Evolutionary conservation across 164 flowering plant species (phyloP).

Genomic region (Dillenia turbinata): DNA sequence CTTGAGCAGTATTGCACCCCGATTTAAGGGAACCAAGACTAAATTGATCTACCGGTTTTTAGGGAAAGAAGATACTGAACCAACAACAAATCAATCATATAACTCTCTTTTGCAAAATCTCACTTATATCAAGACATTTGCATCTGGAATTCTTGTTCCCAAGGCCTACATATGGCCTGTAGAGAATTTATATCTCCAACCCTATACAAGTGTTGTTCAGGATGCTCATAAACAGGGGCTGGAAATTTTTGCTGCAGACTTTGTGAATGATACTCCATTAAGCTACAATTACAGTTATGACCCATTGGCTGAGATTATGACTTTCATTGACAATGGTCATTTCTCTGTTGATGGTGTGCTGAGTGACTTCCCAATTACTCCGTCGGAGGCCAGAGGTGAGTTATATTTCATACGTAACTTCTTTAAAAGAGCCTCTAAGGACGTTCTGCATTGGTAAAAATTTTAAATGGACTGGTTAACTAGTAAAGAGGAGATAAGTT

Average conservation of each 20-base stretch:
- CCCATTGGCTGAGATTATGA: slow-evolving; percentile 64
- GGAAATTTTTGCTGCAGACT: slow-evolving; percentile 73
- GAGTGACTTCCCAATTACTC: slow-evolving; percentile 76
- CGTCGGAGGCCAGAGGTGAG: slow-evolving; percentile 69
- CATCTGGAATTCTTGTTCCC: slow-evolving; percentile 85
- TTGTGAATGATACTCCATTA: slow-evolving; percentile 57
- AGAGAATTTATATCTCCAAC: slow-evolving; percentile 31
- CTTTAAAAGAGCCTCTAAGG: too few relatives aligned
- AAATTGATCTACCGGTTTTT: slow-evolving; percentile 69
- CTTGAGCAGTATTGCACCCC: slow-evolving; percentile 36
- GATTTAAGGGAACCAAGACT: slow-evolving; percentile 38
- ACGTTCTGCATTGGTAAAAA: too few relatives aligned
- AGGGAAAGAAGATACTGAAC: slow-evolving; percentile 38
- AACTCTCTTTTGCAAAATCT: slow-evolving; percentile 69
- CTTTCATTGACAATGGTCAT: slow-evolving; percentile 64
- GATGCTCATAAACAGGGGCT: slow-evolving; percentile 83
- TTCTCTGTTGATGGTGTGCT: slow-evolving; percentile 92
- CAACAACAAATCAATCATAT: slow-evolving; percentile 76
- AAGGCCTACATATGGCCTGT: slow-evolving; percentile 87
- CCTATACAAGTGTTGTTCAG: slow-evolving; percentile 61
- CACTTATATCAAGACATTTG: slow-evolving; percentile 72
- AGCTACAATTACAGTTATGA: slow-evolving; percentile 80
- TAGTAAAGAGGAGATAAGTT: too few relatives aligned
- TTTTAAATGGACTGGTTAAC: too few relatives aligned
- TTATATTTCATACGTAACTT: neutral